Evolutionary conservation across 495 filamentous ascomycete species (phyloP).

Genomic region (Penicillium subrubescens): DNA sequence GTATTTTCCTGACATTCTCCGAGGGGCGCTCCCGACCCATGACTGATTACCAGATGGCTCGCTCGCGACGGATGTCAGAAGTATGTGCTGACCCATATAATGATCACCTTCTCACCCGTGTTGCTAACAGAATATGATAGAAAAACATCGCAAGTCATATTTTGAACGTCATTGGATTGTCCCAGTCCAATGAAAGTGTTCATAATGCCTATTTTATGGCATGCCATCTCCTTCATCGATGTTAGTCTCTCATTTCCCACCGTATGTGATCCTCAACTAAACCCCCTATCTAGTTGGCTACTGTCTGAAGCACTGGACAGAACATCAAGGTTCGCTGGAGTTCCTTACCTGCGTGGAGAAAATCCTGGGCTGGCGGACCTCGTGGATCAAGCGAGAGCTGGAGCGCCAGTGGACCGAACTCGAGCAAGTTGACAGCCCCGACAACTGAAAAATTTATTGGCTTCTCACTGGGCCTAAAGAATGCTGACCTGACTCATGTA

Average conservation of each 20-base stretch:
- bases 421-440: constrained; percentile 6
- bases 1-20: constrained; percentile 37
- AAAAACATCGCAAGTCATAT: constrained; percentile 37
- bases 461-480: background rate
- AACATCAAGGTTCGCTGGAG: constrained; percentile 35
- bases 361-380: constrained; percentile 38
- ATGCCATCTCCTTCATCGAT: constrained; percentile 41
- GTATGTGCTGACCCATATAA: constrained; percentile 15
- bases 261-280: background rate
- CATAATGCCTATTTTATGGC: constrained; percentile 45
- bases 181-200: constrained; percentile 42
- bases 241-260: constrained; percentile 22
- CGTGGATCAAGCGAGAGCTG: constrained; percentile 35
- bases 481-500: background rate
- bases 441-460: background rate
- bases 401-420: constrained; percentile 37
- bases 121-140: constrained; percentile 7
- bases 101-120: background rate
- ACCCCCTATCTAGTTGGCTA: constrained; percentile 31
- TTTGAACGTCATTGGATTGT: constrained; percentile 37
- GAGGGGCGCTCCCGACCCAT: constrained; percentile 25
- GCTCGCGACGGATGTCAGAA: constrained; percentile 32
- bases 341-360: constrained; percentile 37
- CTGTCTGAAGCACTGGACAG: constrained; percentile 31
- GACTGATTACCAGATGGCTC: constrained; percentile 35